These are phyloP conservation scores for Kazachstania kunashirensis DNA, from an alignment of 805 yeast genomes.

Conservation along the genomic window DNA sequence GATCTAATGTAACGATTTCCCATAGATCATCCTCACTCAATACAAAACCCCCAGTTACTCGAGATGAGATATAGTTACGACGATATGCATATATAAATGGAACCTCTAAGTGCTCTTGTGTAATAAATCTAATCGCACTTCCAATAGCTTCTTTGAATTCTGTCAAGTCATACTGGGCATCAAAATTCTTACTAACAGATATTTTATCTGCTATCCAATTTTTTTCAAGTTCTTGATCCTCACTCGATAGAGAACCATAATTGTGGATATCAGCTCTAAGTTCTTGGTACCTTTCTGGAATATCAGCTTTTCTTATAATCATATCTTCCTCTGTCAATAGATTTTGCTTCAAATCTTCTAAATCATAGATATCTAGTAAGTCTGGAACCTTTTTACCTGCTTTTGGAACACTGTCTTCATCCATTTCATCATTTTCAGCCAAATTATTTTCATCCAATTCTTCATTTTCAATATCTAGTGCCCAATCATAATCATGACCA, in stretches of 20 bases:
- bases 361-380: conserved; percentile 86
- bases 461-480: conserved; percentile 62
- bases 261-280: conserved; percentile 54
- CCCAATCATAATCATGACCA: conserved; percentile 98
- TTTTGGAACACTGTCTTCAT: conserved; percentile 27
- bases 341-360: conserved; percentile 81
- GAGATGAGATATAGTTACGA: conserved; percentile 62
- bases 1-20: conserved; percentile 78
- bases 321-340: conserved; percentile 91
- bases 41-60: conserved; percentile 35
- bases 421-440: conserved; percentile 28
- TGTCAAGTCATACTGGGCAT: conserved; percentile 29
- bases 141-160: conserved; percentile 65
- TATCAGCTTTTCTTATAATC: conserved; percentile 70
- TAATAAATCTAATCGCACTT: conserved; percentile 58
- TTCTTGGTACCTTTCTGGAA: conserved; percentile 87
- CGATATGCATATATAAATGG: conserved; percentile 95
- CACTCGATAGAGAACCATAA: conserved; percentile 53
- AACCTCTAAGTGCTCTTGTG: conserved; percentile 76
- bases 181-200: conserved; percentile 44
- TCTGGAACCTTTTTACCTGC: conserved; percentile 32
- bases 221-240: conserved; percentile 63
- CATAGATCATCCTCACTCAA: conserved; percentile 80
- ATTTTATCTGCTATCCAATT: conserved; percentile 70
- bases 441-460: conserved; percentile 32